phyloP scores from a whole-genome alignment of 192 early-diverging fungal genomes.

The Dispira simplex region DNA sequence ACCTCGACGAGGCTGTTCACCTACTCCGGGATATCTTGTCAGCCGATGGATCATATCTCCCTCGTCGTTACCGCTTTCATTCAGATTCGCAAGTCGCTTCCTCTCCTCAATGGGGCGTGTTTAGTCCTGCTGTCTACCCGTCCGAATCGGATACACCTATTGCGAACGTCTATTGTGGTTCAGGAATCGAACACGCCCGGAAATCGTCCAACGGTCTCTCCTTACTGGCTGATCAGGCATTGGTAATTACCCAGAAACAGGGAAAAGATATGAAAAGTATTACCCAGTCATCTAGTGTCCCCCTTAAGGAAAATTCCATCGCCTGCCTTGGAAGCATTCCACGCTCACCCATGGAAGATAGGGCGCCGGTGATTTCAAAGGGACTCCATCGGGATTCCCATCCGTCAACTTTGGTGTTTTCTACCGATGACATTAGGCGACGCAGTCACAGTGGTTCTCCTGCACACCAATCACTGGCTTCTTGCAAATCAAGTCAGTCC shows the following conservation, averaged over 20 bases:
- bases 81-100: too few relatives aligned
- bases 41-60: too few relatives aligned
- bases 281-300: neutral
- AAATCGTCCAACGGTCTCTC: neutral
- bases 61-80: too few relatives aligned
- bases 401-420: neutral
- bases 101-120: neutral
- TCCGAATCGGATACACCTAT: neutral
- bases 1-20: too few relatives aligned
- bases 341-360: neutral
- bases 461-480: neutral
- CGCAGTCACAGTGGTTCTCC: neutral
- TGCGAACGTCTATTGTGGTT: neutral
- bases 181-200: neutral
- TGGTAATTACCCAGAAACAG: neutral
- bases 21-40: too few relatives aligned
- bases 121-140: neutral
- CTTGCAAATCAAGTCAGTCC: slow-evolving; percentile 6
- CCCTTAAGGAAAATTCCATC: neutral
- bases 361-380: neutral
- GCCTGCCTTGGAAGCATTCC: neutral
- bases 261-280: too few relatives aligned
- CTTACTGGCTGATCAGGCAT: neutral
- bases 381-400: neutral
- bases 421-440: too few relatives aligned